Conservation (phyloP, 164 flowering plant species). For the Euptelea pleiosperma region DNA sequence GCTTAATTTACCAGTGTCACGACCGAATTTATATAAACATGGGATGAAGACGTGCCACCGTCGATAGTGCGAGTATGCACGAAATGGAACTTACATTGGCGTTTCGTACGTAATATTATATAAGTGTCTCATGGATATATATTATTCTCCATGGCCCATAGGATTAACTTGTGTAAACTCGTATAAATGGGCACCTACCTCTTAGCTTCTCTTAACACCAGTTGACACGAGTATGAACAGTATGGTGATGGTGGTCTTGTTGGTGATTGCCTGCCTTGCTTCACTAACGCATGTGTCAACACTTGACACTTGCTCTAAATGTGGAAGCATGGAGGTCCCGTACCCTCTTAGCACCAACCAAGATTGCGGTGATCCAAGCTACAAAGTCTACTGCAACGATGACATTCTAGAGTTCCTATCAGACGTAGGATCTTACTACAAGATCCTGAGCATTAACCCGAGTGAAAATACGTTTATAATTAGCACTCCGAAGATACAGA, state of each 20-base stretch:
- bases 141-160: neutral
- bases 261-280: constrained; percentile 15
- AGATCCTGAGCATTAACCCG: constrained; percentile 42
- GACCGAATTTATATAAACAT: too few relatives aligned
- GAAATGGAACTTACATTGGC: neutral
- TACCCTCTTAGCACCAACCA: constrained; percentile 51
- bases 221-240: too few relatives aligned
- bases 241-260: constrained; percentile 3
- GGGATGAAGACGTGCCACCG: too few relatives aligned
- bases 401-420: constrained; percentile 41
- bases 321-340: constrained; percentile 54
- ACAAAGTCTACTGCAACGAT: constrained; percentile 48
- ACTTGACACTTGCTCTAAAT: constrained; percentile 39
- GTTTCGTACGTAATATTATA: neutral
- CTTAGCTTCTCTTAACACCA: neutral
- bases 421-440: constrained; percentile 33
- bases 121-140: neutral
- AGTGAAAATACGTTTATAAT: constrained; percentile 30
- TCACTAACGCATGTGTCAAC: constrained; percentile 20
- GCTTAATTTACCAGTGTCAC: too few relatives aligned
- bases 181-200: constrained; percentile 17
- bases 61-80: too few relatives aligned
- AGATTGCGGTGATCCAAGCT: constrained; percentile 44
- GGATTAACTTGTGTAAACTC: neutral
- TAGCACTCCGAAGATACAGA: constrained; percentile 32